phyloP scores from a whole-genome alignment of 305 asterid species.

The Caryopteris hybrid region DNA sequence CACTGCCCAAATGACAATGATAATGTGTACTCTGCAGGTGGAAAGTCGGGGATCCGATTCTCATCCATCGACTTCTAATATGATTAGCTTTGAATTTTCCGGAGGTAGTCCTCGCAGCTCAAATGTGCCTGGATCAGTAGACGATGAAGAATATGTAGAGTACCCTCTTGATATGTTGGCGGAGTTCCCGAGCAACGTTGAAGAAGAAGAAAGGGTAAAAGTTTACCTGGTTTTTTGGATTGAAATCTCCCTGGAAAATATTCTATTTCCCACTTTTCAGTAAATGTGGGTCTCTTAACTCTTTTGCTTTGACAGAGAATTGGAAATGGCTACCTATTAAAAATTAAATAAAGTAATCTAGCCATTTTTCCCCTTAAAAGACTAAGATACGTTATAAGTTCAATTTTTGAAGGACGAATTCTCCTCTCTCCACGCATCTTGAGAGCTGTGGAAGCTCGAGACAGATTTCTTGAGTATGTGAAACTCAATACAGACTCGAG shows the following conservation, averaged over 20 bases:
- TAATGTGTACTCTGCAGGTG: constrained; percentile 41
- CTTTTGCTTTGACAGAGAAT: too few relatives aligned
- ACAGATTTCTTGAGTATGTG: too few relatives aligned
- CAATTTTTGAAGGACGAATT: too few relatives aligned
- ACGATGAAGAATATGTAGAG: constrained; percentile 76
- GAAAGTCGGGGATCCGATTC: constrained; percentile 48
- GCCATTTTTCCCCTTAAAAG: too few relatives aligned
- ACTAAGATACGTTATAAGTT: too few relatives aligned
- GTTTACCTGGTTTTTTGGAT: neutral
- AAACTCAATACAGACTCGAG: too few relatives aligned
- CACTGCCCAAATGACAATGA: neutral
- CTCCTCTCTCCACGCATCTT: too few relatives aligned
- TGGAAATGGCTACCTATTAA: too few relatives aligned
- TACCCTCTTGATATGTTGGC: constrained; percentile 60
- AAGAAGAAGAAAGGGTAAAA: constrained; percentile 84
- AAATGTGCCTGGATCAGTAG: constrained; percentile 45
- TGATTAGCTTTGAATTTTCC: constrained; percentile 76
- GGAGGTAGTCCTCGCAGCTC: constrained; percentile 48
- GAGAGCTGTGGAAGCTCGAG: too few relatives aligned
- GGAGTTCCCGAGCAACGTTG: constrained; percentile 73
- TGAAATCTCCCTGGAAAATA: neutral
- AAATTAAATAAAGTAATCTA: too few relatives aligned
- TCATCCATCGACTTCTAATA: constrained; percentile 66
- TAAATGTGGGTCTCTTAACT: too few relatives aligned
- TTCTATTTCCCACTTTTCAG: too few relatives aligned